These are phyloP conservation scores for Glycine tomentella DNA, from an alignment of 306 rosid genomes.

Conservation along the genomic window DNA sequence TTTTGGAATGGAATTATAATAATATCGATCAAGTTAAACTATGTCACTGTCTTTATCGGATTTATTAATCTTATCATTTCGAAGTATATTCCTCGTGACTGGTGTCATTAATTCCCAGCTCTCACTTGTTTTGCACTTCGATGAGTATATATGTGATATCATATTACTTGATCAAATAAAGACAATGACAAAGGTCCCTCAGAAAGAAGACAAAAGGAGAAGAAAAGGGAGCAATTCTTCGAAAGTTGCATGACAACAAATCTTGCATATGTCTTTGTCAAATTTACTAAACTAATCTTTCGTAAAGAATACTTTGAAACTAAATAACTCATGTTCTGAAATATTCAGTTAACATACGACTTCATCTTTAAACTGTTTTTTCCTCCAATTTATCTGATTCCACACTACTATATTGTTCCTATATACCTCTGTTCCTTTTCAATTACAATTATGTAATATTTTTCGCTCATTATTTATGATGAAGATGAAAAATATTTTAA, in stretches of 20 bases:
- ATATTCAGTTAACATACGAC: background rate
- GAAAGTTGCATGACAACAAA: constrained; percentile 32
- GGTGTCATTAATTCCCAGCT: constrained; percentile 28
- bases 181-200: constrained; percentile 38
- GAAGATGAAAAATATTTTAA: background rate
- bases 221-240: background rate
- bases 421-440: background rate
- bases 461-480: background rate
- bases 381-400: background rate
- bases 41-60: constrained; percentile 41
- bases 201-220: constrained; percentile 39
- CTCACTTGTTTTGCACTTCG: constrained; percentile 11
- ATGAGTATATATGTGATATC: background rate
- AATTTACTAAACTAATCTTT: constrained; percentile 8
- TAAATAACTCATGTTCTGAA: background rate
- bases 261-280: constrained; percentile 37
- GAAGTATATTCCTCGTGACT: constrained; percentile 42
- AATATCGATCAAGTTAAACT: constrained; percentile 11
- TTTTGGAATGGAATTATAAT: background rate
- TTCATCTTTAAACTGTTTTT: background rate
- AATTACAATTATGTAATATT: background rate
- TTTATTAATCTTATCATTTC: constrained; percentile 38
- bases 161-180: background rate
- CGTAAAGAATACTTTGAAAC: background rate
- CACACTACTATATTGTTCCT: background rate